Evolutionary conservation across 306 rosid genomes (phyloP), one percentile per base, ranked within the genome.

Genomic region (Ochetophila trinervis): DNA sequence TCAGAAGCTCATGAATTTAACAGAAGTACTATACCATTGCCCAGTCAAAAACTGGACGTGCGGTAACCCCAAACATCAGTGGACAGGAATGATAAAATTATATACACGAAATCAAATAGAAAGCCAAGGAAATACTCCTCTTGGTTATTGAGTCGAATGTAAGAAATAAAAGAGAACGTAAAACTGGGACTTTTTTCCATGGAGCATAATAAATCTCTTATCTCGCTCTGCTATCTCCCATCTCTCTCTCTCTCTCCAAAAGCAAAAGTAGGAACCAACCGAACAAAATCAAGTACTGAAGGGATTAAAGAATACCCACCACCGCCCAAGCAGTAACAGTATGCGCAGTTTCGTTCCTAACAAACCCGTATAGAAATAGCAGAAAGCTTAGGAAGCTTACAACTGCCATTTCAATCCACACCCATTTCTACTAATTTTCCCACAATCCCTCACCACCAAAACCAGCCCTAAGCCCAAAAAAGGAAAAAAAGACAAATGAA

Each of bases 401-500:
- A 59, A 58, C 36, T 27, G n/a, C 73, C 57, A 58, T 45, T 32
- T 60, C 52, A 51, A 70, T 58, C 68, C 56, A 36, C 21, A 52
- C 48, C 64, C 59, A 51, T 62, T 23, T 21, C 5, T 57, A 60
- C 35, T 65, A 50, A 1, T 53, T 12, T 60, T 51, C 53, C 47
- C 60, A 54, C 70, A 10, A 57, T 44, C 54, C 62, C 64, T 64
- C 73, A 58, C 70, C 55, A 78, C 63, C 80, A 51, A 79, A 78
- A 67, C 78, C 57, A 63, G 50, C 68, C 48, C 4, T 45, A 35
- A 36, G 20, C 8, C 35, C 32, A 60, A 23, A 20, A 61, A 12
- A 42, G 34, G 13, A 44, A 53, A 7, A 18, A 23, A 53, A 32
- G 22, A n/a, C n/a, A n/a, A n/a, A n/a, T n/a, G 19, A 19, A 4